A percentile compares a stretch with the other conserved stretches of the same genome.
These are phyloP conservation scores for Lipomyces sp. DNA, from an alignment of 805 yeast genomes.

Conservation along the genomic window DNA sequence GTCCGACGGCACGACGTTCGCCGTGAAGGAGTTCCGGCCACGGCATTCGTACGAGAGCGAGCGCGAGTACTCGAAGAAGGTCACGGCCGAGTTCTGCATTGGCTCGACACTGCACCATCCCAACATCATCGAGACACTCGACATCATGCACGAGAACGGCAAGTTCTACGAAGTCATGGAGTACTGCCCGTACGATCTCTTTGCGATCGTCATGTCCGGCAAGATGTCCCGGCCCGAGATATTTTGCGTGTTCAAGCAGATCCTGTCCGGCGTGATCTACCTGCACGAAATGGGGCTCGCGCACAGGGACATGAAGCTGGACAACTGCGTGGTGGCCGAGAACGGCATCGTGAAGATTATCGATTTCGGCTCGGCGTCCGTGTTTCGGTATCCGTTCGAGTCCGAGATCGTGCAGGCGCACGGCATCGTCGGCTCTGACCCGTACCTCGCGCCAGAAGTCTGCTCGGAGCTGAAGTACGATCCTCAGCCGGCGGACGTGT, in stretches of 20 bases:
- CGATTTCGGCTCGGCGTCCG: conserved; percentile 91
- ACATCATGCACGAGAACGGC: conserved; percentile 66
- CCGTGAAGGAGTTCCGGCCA: conserved; percentile 81
- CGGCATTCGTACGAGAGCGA: conserved; percentile 60
- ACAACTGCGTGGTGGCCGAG: conserved; percentile 80
- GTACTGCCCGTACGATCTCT: conserved; percentile 86
- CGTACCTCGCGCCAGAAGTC: conserved; percentile 92
- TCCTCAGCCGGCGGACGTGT: conserved; percentile 82
- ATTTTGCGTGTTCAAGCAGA: conserved; percentile 78
- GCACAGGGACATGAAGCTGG: conserved; percentile 88
- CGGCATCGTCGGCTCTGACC: conserved; percentile 94
- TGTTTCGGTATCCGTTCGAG: conserved; percentile 66
- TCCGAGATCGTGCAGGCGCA: conserved; percentile 59
- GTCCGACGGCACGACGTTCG: conserved; percentile 61
- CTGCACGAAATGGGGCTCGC: conserved; percentile 82
- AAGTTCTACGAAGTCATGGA: conserved; percentile 81
- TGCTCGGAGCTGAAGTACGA: conserved; percentile 60
- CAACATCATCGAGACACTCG: conserved; percentile 77
- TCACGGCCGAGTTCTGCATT: conserved; percentile 75
- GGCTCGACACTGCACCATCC: conserved; percentile 76
- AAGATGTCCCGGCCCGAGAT: conserved; percentile 67
- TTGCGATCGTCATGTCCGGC: conserved; percentile 89
- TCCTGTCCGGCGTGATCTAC: conserved; percentile 68
- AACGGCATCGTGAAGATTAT: conserved; percentile 79
- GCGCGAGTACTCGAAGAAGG: conserved; percentile 69